These are phyloP conservation scores for Fusarium decemcellulare DNA, from an alignment of 2,329 filamentous ascomycete genomes.

Conservation along the genomic window DNA sequence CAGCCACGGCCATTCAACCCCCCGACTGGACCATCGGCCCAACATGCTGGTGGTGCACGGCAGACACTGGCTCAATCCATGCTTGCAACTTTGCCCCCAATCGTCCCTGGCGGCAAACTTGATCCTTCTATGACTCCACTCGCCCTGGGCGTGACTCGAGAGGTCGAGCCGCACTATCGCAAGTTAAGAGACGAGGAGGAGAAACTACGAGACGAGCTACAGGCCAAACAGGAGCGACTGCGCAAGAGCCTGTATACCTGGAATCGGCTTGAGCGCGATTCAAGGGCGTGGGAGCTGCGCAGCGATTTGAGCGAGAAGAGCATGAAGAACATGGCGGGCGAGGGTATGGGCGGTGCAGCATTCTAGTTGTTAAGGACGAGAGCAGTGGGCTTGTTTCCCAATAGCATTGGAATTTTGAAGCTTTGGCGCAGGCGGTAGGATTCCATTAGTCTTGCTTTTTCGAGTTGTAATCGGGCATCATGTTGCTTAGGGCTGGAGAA, in stretches of 20 bases:
- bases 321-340: slow-evolving; percentile 70
- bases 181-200: slow-evolving; percentile 72
- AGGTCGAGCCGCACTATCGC: slow-evolving; percentile 67
- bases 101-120: slow-evolving; percentile 69
- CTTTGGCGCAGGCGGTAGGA: slow-evolving; percentile 22
- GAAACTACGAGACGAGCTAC: slow-evolving; percentile 67
- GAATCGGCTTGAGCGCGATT: slow-evolving; percentile 69
- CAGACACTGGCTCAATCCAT: slow-evolving; percentile 67
- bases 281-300: slow-evolving; percentile 67
- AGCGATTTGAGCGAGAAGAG: slow-evolving; percentile 70
- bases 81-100: slow-evolving; percentile 64
- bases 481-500: slow-evolving; percentile 12
- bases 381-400: neutral
- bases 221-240: slow-evolving; percentile 67
- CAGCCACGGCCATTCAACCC: slow-evolving; percentile 68
- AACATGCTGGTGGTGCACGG: slow-evolving; percentile 54
- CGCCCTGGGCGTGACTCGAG: slow-evolving; percentile 63
- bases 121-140: slow-evolving; percentile 63
- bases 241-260: slow-evolving; percentile 67
- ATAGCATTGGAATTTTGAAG: slow-evolving; percentile 5
- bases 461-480: slow-evolving; percentile 2
- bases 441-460: slow-evolving; percentile 13
- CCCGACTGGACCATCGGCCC: slow-evolving; percentile 67
- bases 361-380: slow-evolving; percentile 55
- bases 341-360: slow-evolving; percentile 68